Base-by-base conservation (phyloP, 306 rosid genomes). In the Vigna mungo region DNA sequence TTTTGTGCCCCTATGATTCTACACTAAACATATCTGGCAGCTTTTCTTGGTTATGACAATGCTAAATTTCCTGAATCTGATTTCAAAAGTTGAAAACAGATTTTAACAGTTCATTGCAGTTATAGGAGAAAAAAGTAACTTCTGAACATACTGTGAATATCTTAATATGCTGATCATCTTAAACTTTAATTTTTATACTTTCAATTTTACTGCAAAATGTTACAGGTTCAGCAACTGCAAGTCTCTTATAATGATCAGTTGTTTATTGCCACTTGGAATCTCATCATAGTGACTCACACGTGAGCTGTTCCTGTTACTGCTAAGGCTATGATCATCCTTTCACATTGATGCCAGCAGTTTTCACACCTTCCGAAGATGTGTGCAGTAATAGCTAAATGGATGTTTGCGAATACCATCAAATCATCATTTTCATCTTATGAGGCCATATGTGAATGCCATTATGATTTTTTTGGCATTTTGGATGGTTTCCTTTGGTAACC, bases 181-280 rank as follows among this genome's bases (percentile, higher is more conserved):
- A 46, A 76, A 32, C 65, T 32, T 56, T 68, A 83, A 60, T 68
- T n/a, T 83, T 73, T n/a, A n/a, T n/a, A n/a, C n/a, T n/a, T n/a
- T 56, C 72, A 83, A 60, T 68, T n/a, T 83, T 73, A 14, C 12
- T 60, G 60, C 65, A 74, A 53, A 59, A 41, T 20, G 25, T 74
- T 68, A 43, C 55, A 48, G 55, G 20, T 62, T 58, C 77, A 49
- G 64, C 55, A 49, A 36, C 53, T 51, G 54, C 54, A 27, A 65
- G 56, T 37, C 68, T 30, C 59, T 23, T 60, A 39, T 81, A 63
- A 67, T 65, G 71, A 48, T n/a, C 18, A 46, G 49, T 34, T 58
- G 34, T 48, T 43, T n/a, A 60, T 37, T 39, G 75, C 44, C 74
- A 54, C 68, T 1, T 15, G 74, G 48, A 53, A 67, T 62, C 44